A percentile compares a stretch with the other conserved stretches of the same genome.
These are phyloP conservation scores for Boletus vinaceobasis DNA, from an alignment of 768 basidiomycete genomes.

Conservation along the genomic window DNA sequence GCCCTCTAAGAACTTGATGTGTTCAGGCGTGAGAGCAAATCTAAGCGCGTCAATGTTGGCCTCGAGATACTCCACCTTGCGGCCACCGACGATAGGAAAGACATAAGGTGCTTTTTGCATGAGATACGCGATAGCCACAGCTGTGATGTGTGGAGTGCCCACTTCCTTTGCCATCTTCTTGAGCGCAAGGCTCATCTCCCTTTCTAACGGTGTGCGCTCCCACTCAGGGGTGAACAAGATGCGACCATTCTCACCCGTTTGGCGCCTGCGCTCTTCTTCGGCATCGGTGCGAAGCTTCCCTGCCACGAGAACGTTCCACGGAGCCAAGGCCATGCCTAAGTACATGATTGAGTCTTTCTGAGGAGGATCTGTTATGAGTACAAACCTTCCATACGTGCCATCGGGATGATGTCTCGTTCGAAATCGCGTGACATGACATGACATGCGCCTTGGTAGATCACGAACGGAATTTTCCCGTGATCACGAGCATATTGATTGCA, in stretches of 20 bases:
- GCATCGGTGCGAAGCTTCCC: conserved; percentile 30
- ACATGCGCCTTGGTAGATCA: conserved; percentile 49
- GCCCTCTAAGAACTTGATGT: conserved; percentile 36
- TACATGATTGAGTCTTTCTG: conserved; percentile 1
- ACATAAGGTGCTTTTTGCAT: conserved; percentile 39
- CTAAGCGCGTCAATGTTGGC: conserved; percentile 41
- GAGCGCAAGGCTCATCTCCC: conserved; percentile 32
- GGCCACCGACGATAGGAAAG: conserved; percentile 40
- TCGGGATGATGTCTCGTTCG: conserved; percentile 50
- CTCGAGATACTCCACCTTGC: conserved; percentile 40
- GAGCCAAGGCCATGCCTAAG: conserved; percentile 28
- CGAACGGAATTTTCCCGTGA: conserved; percentile 48
- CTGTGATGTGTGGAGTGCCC: conserved; percentile 32
- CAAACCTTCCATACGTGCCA: conserved; percentile 29
- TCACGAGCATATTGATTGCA: conserved; percentile 50
- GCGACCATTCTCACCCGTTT: conserved; percentile 39
- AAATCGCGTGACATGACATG: conserved; percentile 43
- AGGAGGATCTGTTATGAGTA: not conserved
- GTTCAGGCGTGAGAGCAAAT: conserved; percentile 34
- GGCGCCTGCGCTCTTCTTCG: conserved; percentile 23
- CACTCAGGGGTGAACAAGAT: conserved; percentile 20
- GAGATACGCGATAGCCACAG: conserved; percentile 42
- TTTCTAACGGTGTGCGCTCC: conserved; percentile 33
- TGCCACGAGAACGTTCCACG: conserved; percentile 31
- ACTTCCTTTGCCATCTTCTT: conserved; percentile 38